Conservation (phyloP, 768 basidiomycete genomes). For the Butyriboletus loyo region DNA sequence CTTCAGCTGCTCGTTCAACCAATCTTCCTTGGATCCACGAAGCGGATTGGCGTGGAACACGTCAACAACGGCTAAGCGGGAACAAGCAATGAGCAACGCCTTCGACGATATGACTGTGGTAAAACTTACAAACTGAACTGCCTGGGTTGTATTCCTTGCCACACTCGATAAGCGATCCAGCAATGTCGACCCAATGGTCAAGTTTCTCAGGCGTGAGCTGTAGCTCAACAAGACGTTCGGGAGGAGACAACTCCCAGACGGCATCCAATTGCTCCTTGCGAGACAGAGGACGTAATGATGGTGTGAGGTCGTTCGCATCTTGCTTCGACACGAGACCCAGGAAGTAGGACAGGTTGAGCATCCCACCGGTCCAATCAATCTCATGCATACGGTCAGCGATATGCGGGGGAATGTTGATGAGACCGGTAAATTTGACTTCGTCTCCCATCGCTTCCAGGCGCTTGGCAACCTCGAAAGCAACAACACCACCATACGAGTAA, state of each 20-base stretch:
- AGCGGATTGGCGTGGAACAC: conserved; percentile 18
- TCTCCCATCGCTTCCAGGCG: conserved; percentile 32
- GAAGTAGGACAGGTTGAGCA: conserved; percentile 41
- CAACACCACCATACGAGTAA: conserved; percentile 41
- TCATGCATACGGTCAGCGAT: conserved; percentile 42
- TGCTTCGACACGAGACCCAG: conserved; percentile 31
- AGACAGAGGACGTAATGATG: conserved; percentile 14
- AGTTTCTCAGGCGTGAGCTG: conserved; percentile 23
- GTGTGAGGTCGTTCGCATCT: conserved; percentile 14
- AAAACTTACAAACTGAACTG: conserved; percentile 20
- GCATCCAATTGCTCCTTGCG: conserved; percentile 18
- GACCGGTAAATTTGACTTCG: conserved; percentile 36
- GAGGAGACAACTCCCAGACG: conserved; percentile 19
- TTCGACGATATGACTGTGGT: background rate
- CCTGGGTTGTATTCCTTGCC: conserved; percentile 16
- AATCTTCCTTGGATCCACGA: conserved; percentile 17
- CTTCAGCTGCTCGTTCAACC: conserved; percentile 22
- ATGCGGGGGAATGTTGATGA: conserved; percentile 40
- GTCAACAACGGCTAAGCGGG: conserved; percentile 10
- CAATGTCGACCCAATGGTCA: conserved; percentile 22
- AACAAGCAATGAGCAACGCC: background rate
- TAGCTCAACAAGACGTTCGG: conserved; percentile 19
- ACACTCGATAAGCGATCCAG: conserved; percentile 20
- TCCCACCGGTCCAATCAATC: conserved; percentile 37
- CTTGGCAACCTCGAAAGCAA: conserved; percentile 41